Evolutionary conservation across 2,329 filamentous ascomycete species (phyloP).

Genomic region (Neurospora sp.): DNA sequence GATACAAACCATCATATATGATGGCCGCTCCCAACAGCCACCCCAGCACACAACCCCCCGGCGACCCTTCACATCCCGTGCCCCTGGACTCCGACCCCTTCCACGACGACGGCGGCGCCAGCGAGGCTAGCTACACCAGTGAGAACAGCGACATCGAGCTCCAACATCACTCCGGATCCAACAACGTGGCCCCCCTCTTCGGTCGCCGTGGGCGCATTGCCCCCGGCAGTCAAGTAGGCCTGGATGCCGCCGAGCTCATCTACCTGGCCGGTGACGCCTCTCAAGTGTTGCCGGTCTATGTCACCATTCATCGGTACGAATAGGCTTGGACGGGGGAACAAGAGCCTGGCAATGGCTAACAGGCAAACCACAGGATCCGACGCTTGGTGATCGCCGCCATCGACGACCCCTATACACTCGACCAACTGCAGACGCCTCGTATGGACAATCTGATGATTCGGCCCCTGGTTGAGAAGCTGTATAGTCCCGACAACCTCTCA

Average conservation of each 20-base stretch:
- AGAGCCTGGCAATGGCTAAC: slow-evolving; percentile 1
- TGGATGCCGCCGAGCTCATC: slow-evolving; percentile 4
- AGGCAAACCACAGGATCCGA: slow-evolving; percentile 13
- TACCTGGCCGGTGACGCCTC: slow-evolving; percentile 3
- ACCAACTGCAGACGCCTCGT: slow-evolving; percentile 56
- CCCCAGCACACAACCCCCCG: background rate
- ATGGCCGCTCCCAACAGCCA: background rate
- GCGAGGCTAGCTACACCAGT: slow-evolving; percentile 10
- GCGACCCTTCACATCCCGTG: background rate
- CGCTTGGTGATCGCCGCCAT: slow-evolving; percentile 18
- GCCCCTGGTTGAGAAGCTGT: slow-evolving; percentile 58
- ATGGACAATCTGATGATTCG: slow-evolving; percentile 58
- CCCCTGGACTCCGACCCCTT: slow-evolving; percentile 6
- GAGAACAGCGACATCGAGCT: slow-evolving; percentile 4
- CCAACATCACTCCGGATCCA: background rate
- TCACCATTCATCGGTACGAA: slow-evolving; percentile 20
- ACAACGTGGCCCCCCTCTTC: slow-evolving; percentile 12
- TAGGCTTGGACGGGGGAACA: background rate
- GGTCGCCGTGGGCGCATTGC: slow-evolving; percentile 6
- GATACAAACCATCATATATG: background rate
- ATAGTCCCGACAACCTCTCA: slow-evolving; percentile 54
- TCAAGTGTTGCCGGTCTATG: slow-evolving; percentile 16
- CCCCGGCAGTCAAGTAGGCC: background rate
- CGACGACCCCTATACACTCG: slow-evolving; percentile 36
- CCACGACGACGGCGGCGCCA: slow-evolving; percentile 11